Evolutionary conservation across 352 stramenopile species (phyloP), one percentile per base, ranked within the genome.

Genomic region (Globisporangium uncinulatum): DNA sequence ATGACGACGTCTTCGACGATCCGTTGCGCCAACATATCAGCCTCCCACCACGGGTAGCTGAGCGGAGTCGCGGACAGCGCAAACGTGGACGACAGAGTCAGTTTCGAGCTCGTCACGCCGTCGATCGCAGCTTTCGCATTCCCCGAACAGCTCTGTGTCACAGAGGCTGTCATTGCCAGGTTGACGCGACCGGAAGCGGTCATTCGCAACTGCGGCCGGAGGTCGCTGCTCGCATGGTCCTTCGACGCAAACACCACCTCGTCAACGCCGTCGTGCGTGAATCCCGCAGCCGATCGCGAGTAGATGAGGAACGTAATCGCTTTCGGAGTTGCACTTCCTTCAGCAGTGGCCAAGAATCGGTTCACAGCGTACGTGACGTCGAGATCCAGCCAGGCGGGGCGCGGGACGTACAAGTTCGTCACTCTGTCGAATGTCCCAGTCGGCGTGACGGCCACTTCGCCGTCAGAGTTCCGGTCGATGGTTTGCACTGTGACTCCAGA

Each of bases 281-380:
- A 89, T 8, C 58, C 54, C 3, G 76, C 59, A 1, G 57, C 45
- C 11, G 74, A 68, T 50, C 60, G 45, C 6, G 76, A 77, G 56
- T 89, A 84, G 1, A 91, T 39, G 5, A 86, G 34, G 44, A 91
- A 69, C 19, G 78, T 85, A 19, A 91, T 67, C 15, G 57, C 64
- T 63, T 60, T 65, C 53, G 58, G 5, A 39, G 49, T 39, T 34
- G 56, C 56, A 70, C 53, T 49, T 36, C 29, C 56, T 20, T 45
- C 17, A 17, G 61, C 47, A 34, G 64, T 47, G 2, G 74, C 60
- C 29, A 86, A 55, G 29, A 84, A 75, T 13, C 59, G 55, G 59
- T 91, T 91, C 5, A 84, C 19, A 7, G 76, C 70, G n/a, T 66
- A 50, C 10, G 80, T 91, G 21, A 91, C 71, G 45, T 91, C 80